phyloP scores from a whole-genome alignment of 371 early-diverging fungal species.

The Saksenaea oblongispora region DNA sequence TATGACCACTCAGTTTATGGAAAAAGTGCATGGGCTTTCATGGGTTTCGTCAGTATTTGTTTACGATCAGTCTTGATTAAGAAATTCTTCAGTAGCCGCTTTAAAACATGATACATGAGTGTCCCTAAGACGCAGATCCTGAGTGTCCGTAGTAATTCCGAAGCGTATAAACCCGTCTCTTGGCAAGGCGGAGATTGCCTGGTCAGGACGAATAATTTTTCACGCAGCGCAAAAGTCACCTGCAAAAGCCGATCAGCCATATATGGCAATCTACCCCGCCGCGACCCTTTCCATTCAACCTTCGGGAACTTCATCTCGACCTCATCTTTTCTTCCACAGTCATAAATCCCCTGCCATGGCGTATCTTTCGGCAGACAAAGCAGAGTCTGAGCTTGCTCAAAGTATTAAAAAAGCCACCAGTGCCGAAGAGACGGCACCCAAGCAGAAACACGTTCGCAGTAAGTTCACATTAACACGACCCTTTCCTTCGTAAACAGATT shows the following conservation, averaged over 20 bases:
- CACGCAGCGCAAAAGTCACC: too few relatives aligned
- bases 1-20: too few relatives aligned
- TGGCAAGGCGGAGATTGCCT: too few relatives aligned
- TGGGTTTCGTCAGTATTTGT: too few relatives aligned
- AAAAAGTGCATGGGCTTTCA: too few relatives aligned
- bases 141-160: too few relatives aligned
- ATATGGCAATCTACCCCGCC: background rate
- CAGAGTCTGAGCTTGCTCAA: slow-evolving; percentile 83
- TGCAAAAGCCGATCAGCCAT: background rate
- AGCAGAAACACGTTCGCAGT: slow-evolving; percentile 96
- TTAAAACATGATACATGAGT: too few relatives aligned
- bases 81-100: too few relatives aligned
- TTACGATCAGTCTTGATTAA: too few relatives aligned
- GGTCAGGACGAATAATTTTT: too few relatives aligned
- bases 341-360: slow-evolving; percentile 27
- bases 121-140: too few relatives aligned
- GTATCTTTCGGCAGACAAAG: slow-evolving; percentile 66
- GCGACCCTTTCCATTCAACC: background rate
- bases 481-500: background rate
- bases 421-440: slow-evolving; percentile 92
- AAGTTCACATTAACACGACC: slow-evolving; percentile 24
- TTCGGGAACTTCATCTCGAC: slow-evolving; percentile 4
- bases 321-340: slow-evolving; percentile 2
- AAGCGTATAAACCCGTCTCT: too few relatives aligned
- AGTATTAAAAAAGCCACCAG: slow-evolving; percentile 92